These are phyloP conservation scores for Arthroderma sp. DNA, from an alignment of 2,329 filamentous ascomycete species.

Conservation along the genomic window DNA sequence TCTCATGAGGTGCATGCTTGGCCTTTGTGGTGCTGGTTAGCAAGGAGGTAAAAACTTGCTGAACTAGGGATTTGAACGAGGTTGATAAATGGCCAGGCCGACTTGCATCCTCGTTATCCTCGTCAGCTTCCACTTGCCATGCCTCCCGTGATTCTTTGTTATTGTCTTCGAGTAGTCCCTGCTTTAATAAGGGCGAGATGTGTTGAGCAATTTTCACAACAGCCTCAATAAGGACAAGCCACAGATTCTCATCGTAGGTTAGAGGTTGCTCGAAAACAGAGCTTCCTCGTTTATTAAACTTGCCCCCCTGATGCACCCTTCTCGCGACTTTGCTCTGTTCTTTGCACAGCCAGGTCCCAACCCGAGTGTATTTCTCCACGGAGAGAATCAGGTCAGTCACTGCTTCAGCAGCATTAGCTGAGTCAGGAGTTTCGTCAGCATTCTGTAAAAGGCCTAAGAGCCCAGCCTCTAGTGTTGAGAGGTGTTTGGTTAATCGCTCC, in stretches of 20 bases:
- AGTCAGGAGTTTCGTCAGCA: constrained; percentile 44
- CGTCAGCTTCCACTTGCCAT: not conserved
- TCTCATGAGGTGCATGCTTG: constrained; percentile 22
- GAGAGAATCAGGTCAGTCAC: constrained; percentile 62
- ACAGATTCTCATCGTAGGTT: constrained; percentile 50
- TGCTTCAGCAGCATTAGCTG: constrained; percentile 49
- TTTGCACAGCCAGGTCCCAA: constrained; percentile 93
- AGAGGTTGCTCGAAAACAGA: constrained; percentile 45
- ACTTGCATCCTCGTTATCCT: not conserved
- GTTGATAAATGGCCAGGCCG: constrained; percentile 43
- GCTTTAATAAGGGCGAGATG: constrained; percentile 35
- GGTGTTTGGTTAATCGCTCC: constrained; percentile 67
- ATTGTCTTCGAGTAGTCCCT: constrained; percentile 2
- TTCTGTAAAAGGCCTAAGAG: constrained; percentile 61
- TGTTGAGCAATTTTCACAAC: constrained; percentile 50
- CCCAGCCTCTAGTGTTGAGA: constrained; percentile 67
- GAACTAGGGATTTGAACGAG: constrained; percentile 66
- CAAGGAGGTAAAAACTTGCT: constrained; percentile 80
- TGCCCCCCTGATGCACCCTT: constrained; percentile 20
- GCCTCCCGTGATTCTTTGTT: not conserved
- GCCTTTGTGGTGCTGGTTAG: constrained; percentile 40
- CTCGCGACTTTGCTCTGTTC: constrained; percentile 57
- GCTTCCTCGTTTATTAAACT: constrained; percentile 28
- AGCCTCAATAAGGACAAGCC: constrained; percentile 53
- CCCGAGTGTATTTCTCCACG: constrained; percentile 77